A percentile compares a stretch with the other conserved stretches of the same genome.
phyloP scores from a whole-genome alignment of 2,329 filamentous ascomycete species.

The Cladosporium sp. region DNA sequence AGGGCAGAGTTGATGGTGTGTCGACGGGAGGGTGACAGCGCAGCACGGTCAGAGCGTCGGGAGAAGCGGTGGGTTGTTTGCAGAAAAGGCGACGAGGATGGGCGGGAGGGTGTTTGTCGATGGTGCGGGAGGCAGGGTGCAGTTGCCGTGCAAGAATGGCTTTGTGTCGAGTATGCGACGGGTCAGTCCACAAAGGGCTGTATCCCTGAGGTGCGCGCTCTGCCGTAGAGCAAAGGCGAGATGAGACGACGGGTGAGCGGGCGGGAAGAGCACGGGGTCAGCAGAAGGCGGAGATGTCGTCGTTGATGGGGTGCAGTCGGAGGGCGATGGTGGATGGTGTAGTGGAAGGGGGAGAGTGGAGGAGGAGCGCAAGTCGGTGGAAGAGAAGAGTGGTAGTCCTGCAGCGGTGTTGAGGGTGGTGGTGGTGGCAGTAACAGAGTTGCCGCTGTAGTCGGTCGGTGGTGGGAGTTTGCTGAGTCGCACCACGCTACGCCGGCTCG shows the following conservation, averaged over 20 bases:
- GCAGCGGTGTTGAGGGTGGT: not conserved
- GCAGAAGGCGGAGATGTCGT: not conserved
- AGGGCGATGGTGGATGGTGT: too few relatives aligned
- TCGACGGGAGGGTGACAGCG: not conserved
- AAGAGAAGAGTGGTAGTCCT: not conserved
- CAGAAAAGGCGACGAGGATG: not conserved
- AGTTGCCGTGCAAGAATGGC: not conserved
- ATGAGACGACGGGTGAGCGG: constrained; percentile 6
- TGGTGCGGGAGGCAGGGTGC: not conserved
- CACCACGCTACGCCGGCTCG: too few relatives aligned
- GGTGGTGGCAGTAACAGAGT: not conserved
- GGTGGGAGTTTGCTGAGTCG: too few relatives aligned
- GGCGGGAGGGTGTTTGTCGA: not conserved
- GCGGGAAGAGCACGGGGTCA: not conserved
- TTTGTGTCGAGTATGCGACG: constrained; percentile 8
- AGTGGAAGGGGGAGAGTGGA: not conserved
- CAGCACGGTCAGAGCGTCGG: constrained; percentile 1
- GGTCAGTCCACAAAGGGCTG: constrained; percentile 10
- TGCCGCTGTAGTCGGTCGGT: too few relatives aligned
- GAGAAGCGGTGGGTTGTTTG: constrained; percentile 5
- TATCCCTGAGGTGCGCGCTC: constrained; percentile 6
- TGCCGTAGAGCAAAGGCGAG: constrained; percentile 3
- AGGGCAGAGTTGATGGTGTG: constrained; percentile 7
- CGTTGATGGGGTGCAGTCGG: too few relatives aligned
- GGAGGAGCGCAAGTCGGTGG: too few relatives aligned